Base-by-base conservation (phyloP, 2,329 filamentous ascomycete genomes). In the Basipetospora chlamydospora region DNA sequence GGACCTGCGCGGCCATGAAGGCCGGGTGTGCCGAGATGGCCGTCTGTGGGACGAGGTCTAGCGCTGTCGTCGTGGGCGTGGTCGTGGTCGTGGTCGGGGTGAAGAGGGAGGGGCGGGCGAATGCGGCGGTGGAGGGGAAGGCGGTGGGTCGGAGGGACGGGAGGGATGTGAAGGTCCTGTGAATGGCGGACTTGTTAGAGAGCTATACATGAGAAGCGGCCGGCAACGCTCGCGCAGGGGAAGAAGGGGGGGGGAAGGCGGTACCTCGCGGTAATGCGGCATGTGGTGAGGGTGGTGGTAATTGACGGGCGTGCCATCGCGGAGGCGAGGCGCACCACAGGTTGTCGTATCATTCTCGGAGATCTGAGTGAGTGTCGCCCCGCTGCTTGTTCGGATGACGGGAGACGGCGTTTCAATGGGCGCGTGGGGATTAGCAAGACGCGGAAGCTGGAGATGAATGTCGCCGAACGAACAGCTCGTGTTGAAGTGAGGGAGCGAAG, bases 21-120 rank as follows among this genome's bases (percentile, higher is more conserved):
- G 66, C 64, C 21, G 70, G 70, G 50, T 73, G 63, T 20, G 64
- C 49, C 10, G 68, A 64, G 43, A 75, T 60, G 41, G 64, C 51
- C 10, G 55, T 47, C 37, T 49, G 51, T 17, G 63, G 56, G 9
- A 73, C 59, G 15, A 72, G 41, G 42, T 73, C 68, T 20, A 55
- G 50, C 12, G 52, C 44, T 20, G 41, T 42, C 17, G 40, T 42
- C 3, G 34, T 23, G 12, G 38, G 18, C 12, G 41, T 38, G 1
- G 45, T 36, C 15, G 43, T 36, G 4, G 45, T 31, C 21, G 48
- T 13, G 5, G 44, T 28, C 29, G 46, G 43, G 44, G 43, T 43
- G 40, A 52, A 46, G 39, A 43, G 33, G 34, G 41, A 46, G 40
- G 52, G 48, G 36, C 54, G 51, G 28, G 35, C 17, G 48, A 59